These are phyloP conservation scores for Eimeria zaria DNA, from an alignment of 169 alveolate species.

Conservation along the genomic window DNA sequence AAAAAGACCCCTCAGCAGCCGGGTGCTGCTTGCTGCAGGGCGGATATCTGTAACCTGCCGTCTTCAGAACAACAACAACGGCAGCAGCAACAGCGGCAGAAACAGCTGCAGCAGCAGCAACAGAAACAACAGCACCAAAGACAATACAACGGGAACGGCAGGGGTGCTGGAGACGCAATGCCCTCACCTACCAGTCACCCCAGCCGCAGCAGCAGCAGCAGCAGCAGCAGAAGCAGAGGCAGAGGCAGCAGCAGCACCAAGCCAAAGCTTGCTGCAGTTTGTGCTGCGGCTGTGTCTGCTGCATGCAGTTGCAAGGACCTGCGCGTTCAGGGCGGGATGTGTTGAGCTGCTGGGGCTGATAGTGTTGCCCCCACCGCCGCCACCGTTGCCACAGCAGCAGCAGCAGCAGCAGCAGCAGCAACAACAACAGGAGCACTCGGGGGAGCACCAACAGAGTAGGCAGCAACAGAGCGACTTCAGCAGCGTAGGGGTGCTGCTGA, in stretches of 20 bases:
- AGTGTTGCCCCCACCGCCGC: slow-evolving; percentile 30
- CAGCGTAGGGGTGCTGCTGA: slow-evolving; percentile 38
- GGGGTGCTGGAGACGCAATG: not conserved
- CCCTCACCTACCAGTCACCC: not conserved
- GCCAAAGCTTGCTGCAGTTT: slow-evolving; percentile 72
- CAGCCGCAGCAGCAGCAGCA: slow-evolving; percentile 19
- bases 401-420: not conserved
- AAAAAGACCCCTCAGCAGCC: slow-evolving; percentile 51
- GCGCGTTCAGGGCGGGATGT: slow-evolving; percentile 66
- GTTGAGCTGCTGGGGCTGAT: slow-evolving; percentile 39
- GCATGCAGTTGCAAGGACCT: slow-evolving; percentile 71
- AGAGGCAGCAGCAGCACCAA: not conserved
- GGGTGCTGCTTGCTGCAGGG: slow-evolving; percentile 42
- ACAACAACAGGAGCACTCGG: not conserved
- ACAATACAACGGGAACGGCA: not conserved
- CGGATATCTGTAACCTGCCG: slow-evolving; percentile 37
- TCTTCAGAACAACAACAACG: not conserved
- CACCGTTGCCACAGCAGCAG: slow-evolving; percentile 50
- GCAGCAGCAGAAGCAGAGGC: not conserved
- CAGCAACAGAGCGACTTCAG: slow-evolving; percentile 36
- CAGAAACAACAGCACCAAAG: not conserved
- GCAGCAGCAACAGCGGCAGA: slow-evolving; percentile 22
- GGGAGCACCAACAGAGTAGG: not conserved
- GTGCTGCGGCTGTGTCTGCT: slow-evolving; percentile 69
- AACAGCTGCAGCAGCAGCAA: not conserved